These are phyloP conservation scores for Thermothelomyces thermophilus DNA, from an alignment of 2,329 filamentous ascomycete species.

Conservation along the genomic window DNA sequence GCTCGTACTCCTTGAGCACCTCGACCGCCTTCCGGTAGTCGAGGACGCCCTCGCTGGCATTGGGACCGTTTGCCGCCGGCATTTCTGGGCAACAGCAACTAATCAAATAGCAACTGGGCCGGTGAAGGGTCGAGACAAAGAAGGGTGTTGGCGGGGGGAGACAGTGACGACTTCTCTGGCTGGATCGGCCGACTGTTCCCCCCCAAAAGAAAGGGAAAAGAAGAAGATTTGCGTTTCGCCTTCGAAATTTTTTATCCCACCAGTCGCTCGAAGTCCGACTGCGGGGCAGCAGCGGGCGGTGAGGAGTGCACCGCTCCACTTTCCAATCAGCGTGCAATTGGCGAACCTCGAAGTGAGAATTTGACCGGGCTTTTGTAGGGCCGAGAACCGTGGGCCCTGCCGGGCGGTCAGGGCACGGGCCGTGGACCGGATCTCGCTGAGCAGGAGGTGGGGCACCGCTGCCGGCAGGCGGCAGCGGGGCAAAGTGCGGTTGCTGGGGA, in stretches of 20 bases:
- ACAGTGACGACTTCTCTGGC: slow-evolving; percentile 21
- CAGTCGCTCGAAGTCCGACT: slow-evolving; percentile 9
- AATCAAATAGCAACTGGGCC: slow-evolving; percentile 11
- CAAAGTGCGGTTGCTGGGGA: slow-evolving; percentile 20
- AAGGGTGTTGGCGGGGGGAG: slow-evolving; percentile 18
- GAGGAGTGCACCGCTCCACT: neutral
- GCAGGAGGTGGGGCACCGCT: neutral
- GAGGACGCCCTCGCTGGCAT: slow-evolving; percentile 49
- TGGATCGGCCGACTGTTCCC: slow-evolving; percentile 24
- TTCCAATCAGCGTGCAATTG: too few relatives aligned
- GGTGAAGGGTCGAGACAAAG: slow-evolving; percentile 3
- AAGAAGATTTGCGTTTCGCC: slow-evolving; percentile 17
- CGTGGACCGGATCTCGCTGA: too few relatives aligned
- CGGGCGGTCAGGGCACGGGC: too few relatives aligned
- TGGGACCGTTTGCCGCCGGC: slow-evolving; percentile 64
- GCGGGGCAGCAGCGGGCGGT: slow-evolving; percentile 24
- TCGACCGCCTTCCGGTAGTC: slow-evolving; percentile 69
- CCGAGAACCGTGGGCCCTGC: too few relatives aligned
- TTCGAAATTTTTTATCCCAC: slow-evolving; percentile 24
- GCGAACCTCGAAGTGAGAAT: too few relatives aligned
- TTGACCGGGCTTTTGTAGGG: slow-evolving; percentile 11
- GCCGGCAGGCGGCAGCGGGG: neutral
- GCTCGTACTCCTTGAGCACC: slow-evolving; percentile 72
- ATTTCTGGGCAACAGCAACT: slow-evolving; percentile 41
- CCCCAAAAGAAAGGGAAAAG: slow-evolving; percentile 25